phyloP scores from a whole-genome alignment of 371 early-diverging fungal species.

The Mucor indicus region DNA sequence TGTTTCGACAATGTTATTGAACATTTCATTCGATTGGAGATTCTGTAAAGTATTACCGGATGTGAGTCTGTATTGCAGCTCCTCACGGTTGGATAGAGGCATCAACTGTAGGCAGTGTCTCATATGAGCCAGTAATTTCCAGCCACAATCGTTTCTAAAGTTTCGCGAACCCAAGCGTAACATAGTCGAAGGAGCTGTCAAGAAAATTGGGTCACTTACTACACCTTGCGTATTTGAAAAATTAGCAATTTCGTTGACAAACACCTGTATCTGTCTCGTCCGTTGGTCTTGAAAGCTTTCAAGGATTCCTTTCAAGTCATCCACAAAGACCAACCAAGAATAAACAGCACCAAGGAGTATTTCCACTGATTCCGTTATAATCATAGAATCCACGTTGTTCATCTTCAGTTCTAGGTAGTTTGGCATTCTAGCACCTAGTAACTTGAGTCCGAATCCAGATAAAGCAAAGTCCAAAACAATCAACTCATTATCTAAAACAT shows the following conservation, averaged over 20 bases:
- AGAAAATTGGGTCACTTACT: slow-evolving; percentile 66
- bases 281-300: slow-evolving; percentile 52
- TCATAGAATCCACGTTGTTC: slow-evolving; percentile 45
- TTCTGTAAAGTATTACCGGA: slow-evolving; percentile 32
- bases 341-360: slow-evolving; percentile 73
- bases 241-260: slow-evolving; percentile 58
- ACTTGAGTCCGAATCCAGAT: slow-evolving; percentile 51
- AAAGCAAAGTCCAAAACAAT: slow-evolving; percentile 65
- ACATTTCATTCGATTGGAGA: slow-evolving; percentile 46
- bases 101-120: slow-evolving; percentile 60
- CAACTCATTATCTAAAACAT: slow-evolving; percentile 48
- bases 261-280: slow-evolving; percentile 58
- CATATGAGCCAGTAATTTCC: slow-evolving; percentile 75
- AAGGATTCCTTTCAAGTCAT: slow-evolving; percentile 56
- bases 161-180: slow-evolving; percentile 64
- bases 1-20: slow-evolving; percentile 41
- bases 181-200: slow-evolving; percentile 68
- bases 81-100: slow-evolving; percentile 33
- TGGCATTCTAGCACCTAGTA: slow-evolving; percentile 48
- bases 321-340: slow-evolving; percentile 71
- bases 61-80: slow-evolving; percentile 47
- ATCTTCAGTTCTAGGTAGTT: slow-evolving; percentile 51
- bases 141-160: slow-evolving; percentile 70
- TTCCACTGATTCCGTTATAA: slow-evolving; percentile 71
- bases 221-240: slow-evolving; percentile 48